Evolutionary conservation across 352 stramenopile species (phyloP), one percentile per base, ranked within the genome.

Genomic region (Pythium brassicae): DNA sequence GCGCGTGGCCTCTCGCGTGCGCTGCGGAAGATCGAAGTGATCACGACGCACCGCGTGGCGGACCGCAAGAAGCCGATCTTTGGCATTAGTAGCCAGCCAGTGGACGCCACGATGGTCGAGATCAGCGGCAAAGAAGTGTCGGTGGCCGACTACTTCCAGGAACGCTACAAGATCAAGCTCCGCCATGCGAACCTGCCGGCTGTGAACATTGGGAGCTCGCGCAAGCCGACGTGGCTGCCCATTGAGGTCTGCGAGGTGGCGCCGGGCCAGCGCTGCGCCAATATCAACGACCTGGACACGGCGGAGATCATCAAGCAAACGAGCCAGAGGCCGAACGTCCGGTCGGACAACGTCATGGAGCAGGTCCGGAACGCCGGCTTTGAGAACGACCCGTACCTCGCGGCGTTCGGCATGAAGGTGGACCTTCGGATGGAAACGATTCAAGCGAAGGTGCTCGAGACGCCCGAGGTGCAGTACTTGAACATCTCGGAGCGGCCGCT

Each of bases 171-270:
- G 3, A 55, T 77, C 4, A 57, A 55, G 10, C 57, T 94, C 39
- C 69, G 77, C 12, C 83, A 86, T 53, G 78, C 84, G 29, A 63
- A 80, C 17, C 51, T 96, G 27, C 86, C 86, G 9, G 67, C 69
- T 9, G 76, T 94, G 4, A 87, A 92, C 51, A 72, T 95, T 2
- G 84, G 84, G 6, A 82, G 63, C 37, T 75, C 75, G 56, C 53
- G 64, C 26, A 72, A 69, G 42, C 51, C 72, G 5, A 80, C 71
- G 22, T 96, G 77, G 70, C 47, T 94, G 29, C 86, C 86, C 12
- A 83, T 96, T 17, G 86, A 96, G 56, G 34, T 94, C n/a, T 96
- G 86, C 42, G 65, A 86, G 45, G 78, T 92, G 10, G 72, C 79
- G 0, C 71, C 78, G 0, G 77, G 84, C 14, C 85, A 96, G 60